Evolutionary conservation across 148 eudicot genomes (phyloP).

Genomic region (Simmondsia chinensis): DNA sequence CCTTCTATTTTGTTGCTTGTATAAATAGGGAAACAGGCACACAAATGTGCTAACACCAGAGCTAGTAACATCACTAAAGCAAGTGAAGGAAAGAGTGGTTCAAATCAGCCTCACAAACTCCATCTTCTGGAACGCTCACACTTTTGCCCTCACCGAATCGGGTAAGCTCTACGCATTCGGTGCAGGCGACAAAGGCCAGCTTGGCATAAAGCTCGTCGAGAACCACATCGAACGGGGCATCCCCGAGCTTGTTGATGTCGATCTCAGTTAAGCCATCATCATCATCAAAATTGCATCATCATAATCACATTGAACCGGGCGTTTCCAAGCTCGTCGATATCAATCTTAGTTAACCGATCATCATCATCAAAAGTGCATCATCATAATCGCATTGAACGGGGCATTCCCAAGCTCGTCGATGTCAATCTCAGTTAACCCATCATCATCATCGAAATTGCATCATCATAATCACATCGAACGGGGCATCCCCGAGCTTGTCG

Average conservation of each 20-base stretch:
- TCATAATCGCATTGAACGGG: constrained; percentile 1
- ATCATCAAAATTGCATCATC: neutral
- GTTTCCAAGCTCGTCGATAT: constrained; percentile 1
- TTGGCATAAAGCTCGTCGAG: constrained; percentile 59
- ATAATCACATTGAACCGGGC: neutral
- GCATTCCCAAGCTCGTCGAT: constrained; percentile 1
- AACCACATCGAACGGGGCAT: constrained; percentile 49
- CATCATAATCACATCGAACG: constrained; percentile 5
- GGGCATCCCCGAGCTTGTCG: neutral
- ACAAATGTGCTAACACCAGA: constrained; percentile 57
- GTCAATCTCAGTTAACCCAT: constrained; percentile 34
- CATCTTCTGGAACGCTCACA: constrained; percentile 72
- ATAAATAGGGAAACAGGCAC: constrained; percentile 56
- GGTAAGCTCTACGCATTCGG: constrained; percentile 85
- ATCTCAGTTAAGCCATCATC: constrained; percentile 29
- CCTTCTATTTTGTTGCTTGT: too few species aligned
- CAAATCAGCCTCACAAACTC: constrained; percentile 80
- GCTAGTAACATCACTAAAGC: constrained; percentile 51
- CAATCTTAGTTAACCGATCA: constrained; percentile 33
- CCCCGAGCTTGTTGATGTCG: constrained; percentile 53
- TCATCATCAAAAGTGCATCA: constrained; percentile 23
- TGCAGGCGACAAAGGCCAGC: constrained; percentile 82
- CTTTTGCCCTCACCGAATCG: constrained; percentile 76
- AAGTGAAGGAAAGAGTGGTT: constrained; percentile 61
- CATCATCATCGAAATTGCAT: constrained; percentile 21